Percentiles rank a stretch among this genome's conserved stretches.
Conservation (phyloP, 2,329 filamentous ascomycete genomes). For the Cercospora janseana region DNA sequence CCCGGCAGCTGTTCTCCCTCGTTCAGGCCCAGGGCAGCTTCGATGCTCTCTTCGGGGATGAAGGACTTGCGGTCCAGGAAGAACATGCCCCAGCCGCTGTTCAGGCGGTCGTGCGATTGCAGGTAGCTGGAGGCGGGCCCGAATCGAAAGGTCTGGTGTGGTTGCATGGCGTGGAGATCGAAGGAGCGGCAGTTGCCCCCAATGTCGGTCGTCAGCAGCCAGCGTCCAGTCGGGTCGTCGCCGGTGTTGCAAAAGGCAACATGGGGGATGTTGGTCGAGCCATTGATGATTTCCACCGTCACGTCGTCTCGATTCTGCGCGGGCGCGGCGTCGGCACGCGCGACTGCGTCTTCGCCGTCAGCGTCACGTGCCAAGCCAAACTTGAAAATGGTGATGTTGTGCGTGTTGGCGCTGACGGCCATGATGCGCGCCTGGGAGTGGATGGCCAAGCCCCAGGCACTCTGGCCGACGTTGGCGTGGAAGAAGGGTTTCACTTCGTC, state of each 20-base stretch:
- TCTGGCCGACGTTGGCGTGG: constrained; percentile 69
- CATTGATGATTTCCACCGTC: constrained; percentile 35
- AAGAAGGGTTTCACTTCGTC: constrained; percentile 59
- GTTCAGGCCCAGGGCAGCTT: constrained; percentile 30
- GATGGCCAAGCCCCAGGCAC: constrained; percentile 86
- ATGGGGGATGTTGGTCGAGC: constrained; percentile 54
- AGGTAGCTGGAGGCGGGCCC: constrained; percentile 14
- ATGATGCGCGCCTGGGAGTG: constrained; percentile 80
- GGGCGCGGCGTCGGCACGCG: constrained; percentile 26
- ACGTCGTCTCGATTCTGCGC: constrained; percentile 23
- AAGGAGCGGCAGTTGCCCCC: constrained; percentile 34
- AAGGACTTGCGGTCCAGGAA: constrained; percentile 42
- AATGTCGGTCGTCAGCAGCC: constrained; percentile 59
- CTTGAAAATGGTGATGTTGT: constrained; percentile 58
- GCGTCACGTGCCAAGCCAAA: constrained; percentile 52
- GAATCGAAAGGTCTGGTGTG: constrained; percentile 31
- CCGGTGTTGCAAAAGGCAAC: constrained; percentile 60
- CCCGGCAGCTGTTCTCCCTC: constrained; percentile 26
- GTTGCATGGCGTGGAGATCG: constrained; percentile 29
- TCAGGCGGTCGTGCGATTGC: constrained; percentile 29
- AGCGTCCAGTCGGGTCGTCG: constrained; percentile 54
- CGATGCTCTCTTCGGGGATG: constrained; percentile 23
- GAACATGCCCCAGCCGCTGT: constrained; percentile 40
- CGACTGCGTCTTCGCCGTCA: constrained; percentile 15
- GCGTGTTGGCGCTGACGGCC: constrained; percentile 76